phyloP scores from a whole-genome alignment of 768 basidiomycete species.

The Tylopilus felleus region DNA sequence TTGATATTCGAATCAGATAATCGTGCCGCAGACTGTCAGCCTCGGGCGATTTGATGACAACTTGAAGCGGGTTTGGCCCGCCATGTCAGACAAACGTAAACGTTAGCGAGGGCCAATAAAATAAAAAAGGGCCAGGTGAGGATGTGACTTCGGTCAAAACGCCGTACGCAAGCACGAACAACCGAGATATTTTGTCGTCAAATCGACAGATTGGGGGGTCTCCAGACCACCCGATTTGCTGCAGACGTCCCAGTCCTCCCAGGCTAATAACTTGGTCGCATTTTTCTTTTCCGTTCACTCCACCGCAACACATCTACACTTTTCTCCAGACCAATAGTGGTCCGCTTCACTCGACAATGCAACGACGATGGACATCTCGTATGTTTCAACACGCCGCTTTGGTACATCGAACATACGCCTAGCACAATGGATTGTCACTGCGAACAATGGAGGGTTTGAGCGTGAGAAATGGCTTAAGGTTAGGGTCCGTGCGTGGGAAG shows the following conservation, averaged over 20 bases:
- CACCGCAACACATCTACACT: not conserved
- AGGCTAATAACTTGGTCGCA: not conserved
- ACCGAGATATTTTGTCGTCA: slow-evolving; percentile 7
- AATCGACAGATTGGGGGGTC: slow-evolving; percentile 23
- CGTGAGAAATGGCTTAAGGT: slow-evolving; percentile 36
- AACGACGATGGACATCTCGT: not conserved
- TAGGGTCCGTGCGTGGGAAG: slow-evolving; percentile 47
- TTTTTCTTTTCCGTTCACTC: not conserved
- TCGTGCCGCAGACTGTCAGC: too few species aligned
- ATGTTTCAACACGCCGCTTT: not conserved
- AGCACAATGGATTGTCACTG: slow-evolving; percentile 2
- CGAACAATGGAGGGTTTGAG: slow-evolving; percentile 24
- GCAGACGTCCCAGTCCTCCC: not conserved
- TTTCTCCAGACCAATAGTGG: not conserved
- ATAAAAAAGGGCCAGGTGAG: too few species aligned
- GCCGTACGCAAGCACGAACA: too few species aligned
- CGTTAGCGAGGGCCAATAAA: too few species aligned
- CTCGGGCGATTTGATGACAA: too few species aligned
- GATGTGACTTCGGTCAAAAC: too few species aligned
- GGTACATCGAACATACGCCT: not conserved
- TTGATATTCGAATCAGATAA: too few species aligned
- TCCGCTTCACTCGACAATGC: not conserved
- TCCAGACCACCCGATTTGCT: slow-evolving; percentile 20
- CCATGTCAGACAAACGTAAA: too few species aligned
- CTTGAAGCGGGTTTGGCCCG: too few species aligned